Evolutionary conservation across 2,329 filamentous ascomycete genomes (phyloP).

Genomic region (Coniochaeta prunicola): DNA sequence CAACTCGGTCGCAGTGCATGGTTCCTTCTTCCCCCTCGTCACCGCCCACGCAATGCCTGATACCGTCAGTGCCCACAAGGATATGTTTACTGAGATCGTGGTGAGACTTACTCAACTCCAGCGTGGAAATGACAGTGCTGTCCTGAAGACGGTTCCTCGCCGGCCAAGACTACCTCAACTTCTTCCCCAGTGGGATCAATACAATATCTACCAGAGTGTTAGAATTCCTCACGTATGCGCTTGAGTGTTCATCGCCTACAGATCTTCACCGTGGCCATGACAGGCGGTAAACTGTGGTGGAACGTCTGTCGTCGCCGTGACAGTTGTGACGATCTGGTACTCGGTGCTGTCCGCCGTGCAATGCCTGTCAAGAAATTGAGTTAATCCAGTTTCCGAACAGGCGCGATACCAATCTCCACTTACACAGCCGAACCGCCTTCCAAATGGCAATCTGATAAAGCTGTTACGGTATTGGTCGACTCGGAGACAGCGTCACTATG

Average conservation of each 20-base stretch:
- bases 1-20: conserved; percentile 36
- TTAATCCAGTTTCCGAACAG: too few species aligned
- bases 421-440: too few species aligned
- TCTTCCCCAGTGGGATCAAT: conserved; percentile 52
- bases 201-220: conserved; percentile 43
- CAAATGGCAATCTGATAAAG: too few species aligned
- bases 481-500: too few species aligned
- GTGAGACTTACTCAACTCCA: conserved; percentile 61
- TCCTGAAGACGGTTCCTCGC: conserved; percentile 18
- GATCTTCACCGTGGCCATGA: conserved; percentile 51
- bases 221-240: neutral
- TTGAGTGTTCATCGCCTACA: conserved; percentile 33
- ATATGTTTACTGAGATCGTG: too few species aligned
- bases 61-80: neutral
- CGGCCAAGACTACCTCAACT: conserved; percentile 40
- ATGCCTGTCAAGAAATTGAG: too few species aligned
- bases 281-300: conserved; percentile 58
- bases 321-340: conserved; percentile 35
- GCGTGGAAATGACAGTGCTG: conserved; percentile 66
- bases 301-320: conserved; percentile 47
- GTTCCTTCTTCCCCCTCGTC: conserved; percentile 28
- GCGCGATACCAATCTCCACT: too few species aligned
- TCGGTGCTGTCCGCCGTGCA: too few species aligned
- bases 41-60: conserved; percentile 49
- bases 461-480: too few species aligned